These are phyloP conservation scores for Erodium trifolium DNA, from an alignment of 441 rosid genomes.

Conservation along the genomic window DNA sequence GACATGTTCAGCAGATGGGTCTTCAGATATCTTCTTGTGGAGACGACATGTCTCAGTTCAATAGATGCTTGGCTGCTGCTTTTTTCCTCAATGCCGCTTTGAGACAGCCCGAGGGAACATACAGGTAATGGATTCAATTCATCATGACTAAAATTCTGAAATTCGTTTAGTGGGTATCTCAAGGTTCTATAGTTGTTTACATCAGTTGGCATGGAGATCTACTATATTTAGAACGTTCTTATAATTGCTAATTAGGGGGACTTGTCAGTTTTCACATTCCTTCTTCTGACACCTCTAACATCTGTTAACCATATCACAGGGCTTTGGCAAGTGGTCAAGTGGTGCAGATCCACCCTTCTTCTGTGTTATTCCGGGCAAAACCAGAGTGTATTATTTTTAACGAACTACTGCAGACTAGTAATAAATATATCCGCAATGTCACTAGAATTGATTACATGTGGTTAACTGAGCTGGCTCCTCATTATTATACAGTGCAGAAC, in stretches of 20 bases:
- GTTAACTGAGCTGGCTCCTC: constrained; percentile 86
- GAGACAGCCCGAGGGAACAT: constrained; percentile 77
- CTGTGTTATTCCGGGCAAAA: constrained; percentile 60
- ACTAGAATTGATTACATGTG: constrained; percentile 72
- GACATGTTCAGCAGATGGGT: constrained; percentile 69
- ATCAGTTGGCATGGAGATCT: neutral
- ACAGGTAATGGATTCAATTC: constrained; percentile 42
- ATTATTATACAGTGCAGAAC: constrained; percentile 48
- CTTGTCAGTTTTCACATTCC: neutral
- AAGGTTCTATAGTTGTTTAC: constrained; percentile 7
- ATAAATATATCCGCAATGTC: constrained; percentile 69
- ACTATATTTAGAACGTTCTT: neutral
- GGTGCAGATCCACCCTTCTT: constrained; percentile 83
- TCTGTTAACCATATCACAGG: constrained; percentile 38
- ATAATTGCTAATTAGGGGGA: neutral
- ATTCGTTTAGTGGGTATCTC: constrained; percentile 12
- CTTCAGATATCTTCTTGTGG: constrained; percentile 69
- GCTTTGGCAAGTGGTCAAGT: constrained; percentile 73
- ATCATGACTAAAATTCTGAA: constrained; percentile 9
- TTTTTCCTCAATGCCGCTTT: constrained; percentile 90
- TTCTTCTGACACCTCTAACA: neutral
- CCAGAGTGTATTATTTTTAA: constrained; percentile 75
- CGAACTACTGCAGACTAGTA: constrained; percentile 71
- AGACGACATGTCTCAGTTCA: constrained; percentile 63
- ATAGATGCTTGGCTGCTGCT: constrained; percentile 82